These are phyloP conservation scores for Castanea sativa DNA, from an alignment of 306 rosid genomes.

Conservation along the genomic window DNA sequence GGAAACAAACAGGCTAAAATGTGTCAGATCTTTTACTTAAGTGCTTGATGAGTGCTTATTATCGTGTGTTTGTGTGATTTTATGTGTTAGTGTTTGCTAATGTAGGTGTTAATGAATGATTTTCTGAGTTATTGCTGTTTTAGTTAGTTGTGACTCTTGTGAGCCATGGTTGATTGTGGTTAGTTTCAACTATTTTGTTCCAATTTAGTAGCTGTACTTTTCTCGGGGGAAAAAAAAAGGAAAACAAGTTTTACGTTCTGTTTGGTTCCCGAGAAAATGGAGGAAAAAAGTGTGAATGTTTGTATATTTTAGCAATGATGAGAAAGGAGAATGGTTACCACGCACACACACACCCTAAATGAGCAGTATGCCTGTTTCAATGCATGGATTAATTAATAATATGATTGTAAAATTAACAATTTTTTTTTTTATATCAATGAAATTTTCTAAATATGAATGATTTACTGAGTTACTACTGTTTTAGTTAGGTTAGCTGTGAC, in stretches of 20 bases:
- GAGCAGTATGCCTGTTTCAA: no score
- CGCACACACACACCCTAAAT: no score
- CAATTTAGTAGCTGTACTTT: background rate
- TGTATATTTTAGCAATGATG: background rate
- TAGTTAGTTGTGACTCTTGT: background rate
- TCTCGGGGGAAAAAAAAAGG: background rate
- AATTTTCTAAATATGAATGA: no score
- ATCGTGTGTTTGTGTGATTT: background rate
- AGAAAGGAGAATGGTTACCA: background rate
- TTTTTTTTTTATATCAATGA: no score
- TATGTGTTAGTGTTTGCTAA: background rate
- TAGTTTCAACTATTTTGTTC: background rate
- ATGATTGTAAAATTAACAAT: no score
- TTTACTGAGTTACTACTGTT: background rate
- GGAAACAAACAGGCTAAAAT: background rate
- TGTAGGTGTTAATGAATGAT: background rate
- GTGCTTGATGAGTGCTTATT: background rate
- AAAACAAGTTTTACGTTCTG: background rate
- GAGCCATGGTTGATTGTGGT: background rate
- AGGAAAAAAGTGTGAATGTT: background rate
- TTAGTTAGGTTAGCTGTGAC: background rate
- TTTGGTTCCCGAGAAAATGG: background rate
- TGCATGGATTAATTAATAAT: no score
- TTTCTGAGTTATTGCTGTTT: background rate
- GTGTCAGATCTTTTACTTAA: background rate